Evolutionary conservation across 2,329 filamentous ascomycete species (phyloP).

Genomic region (Plenodomus biglobosus): DNA sequence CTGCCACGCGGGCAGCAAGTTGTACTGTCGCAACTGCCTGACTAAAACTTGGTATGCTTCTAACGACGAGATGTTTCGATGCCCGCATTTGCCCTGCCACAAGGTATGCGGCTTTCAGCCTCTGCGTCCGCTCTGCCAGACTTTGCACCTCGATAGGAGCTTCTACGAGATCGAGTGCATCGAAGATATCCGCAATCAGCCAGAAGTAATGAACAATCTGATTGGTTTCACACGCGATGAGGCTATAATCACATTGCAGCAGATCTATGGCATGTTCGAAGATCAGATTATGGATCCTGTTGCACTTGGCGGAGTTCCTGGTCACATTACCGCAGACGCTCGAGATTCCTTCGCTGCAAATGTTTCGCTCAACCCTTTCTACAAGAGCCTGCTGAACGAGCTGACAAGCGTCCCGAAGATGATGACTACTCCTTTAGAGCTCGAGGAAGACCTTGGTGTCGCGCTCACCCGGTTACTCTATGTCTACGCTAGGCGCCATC

Average conservation of each 20-base stretch:
- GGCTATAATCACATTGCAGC: constrained; percentile 4
- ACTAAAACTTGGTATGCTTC: constrained; percentile 4
- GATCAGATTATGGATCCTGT: constrained; percentile 9
- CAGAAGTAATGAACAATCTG: constrained; percentile 11
- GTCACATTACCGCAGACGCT: not conserved
- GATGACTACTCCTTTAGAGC: constrained; percentile 5
- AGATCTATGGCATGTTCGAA: constrained; percentile 5
- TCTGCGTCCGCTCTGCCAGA: not conserved
- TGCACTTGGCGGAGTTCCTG: constrained; percentile 5
- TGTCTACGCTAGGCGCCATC: not conserved
- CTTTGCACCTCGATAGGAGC: not conserved
- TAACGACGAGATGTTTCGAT: constrained; percentile 7
- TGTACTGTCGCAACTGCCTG: constrained; percentile 14
- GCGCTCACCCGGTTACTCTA: constrained; percentile 1
- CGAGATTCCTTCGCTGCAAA: not conserved
- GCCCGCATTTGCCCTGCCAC: constrained; percentile 6
- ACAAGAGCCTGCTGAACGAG: constrained; percentile 1
- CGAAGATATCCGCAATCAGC: constrained; percentile 7
- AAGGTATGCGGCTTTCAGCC: constrained; percentile 4
- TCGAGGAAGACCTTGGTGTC: constrained; percentile 3
- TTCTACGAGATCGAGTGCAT: constrained; percentile 7
- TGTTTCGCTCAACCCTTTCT: constrained; percentile 4
- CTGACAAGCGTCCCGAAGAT: constrained; percentile 2
- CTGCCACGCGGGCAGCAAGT: constrained; percentile 9
- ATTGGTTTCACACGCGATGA: constrained; percentile 9